Percentiles rank a stretch among this genome's conserved stretches.
Evolutionary conservation across 2,329 filamentous ascomycete genomes (phyloP).

Genomic region (Fusarium kyushuense): DNA sequence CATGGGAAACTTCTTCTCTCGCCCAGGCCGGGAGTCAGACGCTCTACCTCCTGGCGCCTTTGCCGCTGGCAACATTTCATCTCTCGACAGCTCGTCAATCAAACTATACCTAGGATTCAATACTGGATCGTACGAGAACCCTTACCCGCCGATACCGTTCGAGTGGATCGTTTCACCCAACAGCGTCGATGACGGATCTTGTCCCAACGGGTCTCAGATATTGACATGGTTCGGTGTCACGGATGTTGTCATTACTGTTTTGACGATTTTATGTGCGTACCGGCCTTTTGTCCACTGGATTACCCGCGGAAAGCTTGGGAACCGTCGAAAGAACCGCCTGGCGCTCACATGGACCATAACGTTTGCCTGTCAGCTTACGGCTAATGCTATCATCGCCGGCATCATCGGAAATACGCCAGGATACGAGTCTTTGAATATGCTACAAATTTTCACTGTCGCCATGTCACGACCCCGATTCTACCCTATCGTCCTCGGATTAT

Average conservation of each 20-base stretch:
- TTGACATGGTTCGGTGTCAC: constrained; percentile 39
- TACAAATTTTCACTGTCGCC: constrained; percentile 41
- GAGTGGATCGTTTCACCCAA: constrained; percentile 41
- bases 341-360: constrained; percentile 32
- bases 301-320: constrained; percentile 30
- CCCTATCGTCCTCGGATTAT: constrained; percentile 32
- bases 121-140: constrained; percentile 24
- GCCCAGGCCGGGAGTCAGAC: background rate
- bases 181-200: constrained; percentile 1
- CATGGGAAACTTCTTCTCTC: constrained; percentile 9
- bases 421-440: constrained; percentile 40
- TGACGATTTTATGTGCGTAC: constrained; percentile 31
- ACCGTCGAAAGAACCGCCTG: constrained; percentile 24
- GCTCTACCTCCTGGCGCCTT: background rate
- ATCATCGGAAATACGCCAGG: constrained; percentile 38
- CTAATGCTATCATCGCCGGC: constrained; percentile 40
- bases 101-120: constrained; percentile 41
- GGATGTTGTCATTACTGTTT: constrained; percentile 32
- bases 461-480: constrained; percentile 42
- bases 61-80: constrained; percentile 3
- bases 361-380: constrained; percentile 35
- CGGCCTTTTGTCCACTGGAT: constrained; percentile 38
- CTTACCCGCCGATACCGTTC: constrained; percentile 38
- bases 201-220: constrained; percentile 26
- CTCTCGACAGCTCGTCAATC: constrained; percentile 35